These are phyloP conservation scores for Emericellopsis cladophorae DNA, from an alignment of 2,329 filamentous ascomycete species.

Conservation along the genomic window DNA sequence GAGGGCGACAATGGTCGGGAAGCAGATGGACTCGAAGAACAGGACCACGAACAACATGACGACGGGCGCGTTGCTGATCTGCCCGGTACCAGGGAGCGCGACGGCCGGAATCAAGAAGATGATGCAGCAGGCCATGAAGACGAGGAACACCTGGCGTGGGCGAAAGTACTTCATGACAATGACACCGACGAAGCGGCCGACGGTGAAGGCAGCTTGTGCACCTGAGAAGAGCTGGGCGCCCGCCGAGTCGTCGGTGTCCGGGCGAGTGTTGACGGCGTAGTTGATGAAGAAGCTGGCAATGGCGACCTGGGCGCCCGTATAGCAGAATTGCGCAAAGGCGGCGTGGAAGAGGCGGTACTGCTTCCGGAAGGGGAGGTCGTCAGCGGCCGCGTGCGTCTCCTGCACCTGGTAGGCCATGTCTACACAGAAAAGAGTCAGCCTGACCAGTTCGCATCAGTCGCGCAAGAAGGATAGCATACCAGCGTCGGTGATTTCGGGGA, in stretches of 20 bases:
- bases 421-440: conserved; percentile 10
- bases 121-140: conserved; percentile 51
- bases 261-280: conserved; percentile 50
- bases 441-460: not conserved
- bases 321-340: conserved; percentile 65
- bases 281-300: conserved; percentile 63
- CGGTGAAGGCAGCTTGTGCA: conserved; percentile 59
- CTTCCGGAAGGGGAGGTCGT: conserved; percentile 51
- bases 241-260: conserved; percentile 31
- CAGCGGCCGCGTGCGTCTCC: conserved; percentile 36
- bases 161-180: conserved; percentile 53
- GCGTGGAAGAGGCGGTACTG: conserved; percentile 69
- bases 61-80: conserved; percentile 32
- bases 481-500: conserved; percentile 55
- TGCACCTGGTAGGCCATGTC: conserved; percentile 53
- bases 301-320: conserved; percentile 59
- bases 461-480: conserved; percentile 12
- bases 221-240: conserved; percentile 60
- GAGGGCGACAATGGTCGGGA: conserved; percentile 69
- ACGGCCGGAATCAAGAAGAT: conserved; percentile 44
- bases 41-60: conserved; percentile 56
- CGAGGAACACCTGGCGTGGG: conserved; percentile 55
- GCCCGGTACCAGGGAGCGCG: conserved; percentile 12
- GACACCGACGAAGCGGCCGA: conserved; percentile 58
- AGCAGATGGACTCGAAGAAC: conserved; percentile 72